Evolutionary conservation across 1,284 basidiomycete genomes (phyloP), one percentile per base, ranked within the genome.

Genomic region (Heterobasidion occidentale): DNA sequence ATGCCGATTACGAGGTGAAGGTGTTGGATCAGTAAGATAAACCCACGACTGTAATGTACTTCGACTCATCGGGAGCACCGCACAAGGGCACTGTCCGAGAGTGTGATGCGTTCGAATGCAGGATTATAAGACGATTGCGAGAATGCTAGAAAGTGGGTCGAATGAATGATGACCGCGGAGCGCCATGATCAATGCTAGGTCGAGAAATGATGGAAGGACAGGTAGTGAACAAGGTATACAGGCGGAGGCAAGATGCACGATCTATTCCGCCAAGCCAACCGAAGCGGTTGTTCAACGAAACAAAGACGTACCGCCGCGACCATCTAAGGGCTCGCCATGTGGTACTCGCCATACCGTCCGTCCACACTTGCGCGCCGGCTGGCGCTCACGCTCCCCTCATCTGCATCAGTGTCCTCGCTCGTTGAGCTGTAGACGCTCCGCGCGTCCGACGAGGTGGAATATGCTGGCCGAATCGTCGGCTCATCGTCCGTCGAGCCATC

Each of bases 401-500:
- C 27, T 17, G 50, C 50, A 36, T 33, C 27, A 11, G 50, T 36
- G 12, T 53, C 52, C 52, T 53, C 52, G 44, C 52, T 53, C 38
- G 52, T 38, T 11, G 52, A 19, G 52, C 52, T 53, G 15, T 42
- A 49, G 11, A 55, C 60, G 45, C 55, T 57, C 14, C 52, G 56
- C 7, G 52, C 59, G 36, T 20, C 60, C 36, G 35, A 52, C 57
- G 48, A 57, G 58, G 56, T 59, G 7, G 67, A 48, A 17, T 19
- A 12, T 17, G 14, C 14, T 19, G 46, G 79, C 34, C 85, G 76
- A 55, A 89, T 87, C 19, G 87, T 89, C 33, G 87, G 87, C 67
- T 89, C 87, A 58, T 89, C 87, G 59, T 89, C 87, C 42, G 85
- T 87, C 54, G 78, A 81, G 61, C 77, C 75, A 36, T 77, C 80